phyloP scores from a whole-genome alignment of 1,284 basidiomycete species.

The Puccinia novopanici region DNA sequence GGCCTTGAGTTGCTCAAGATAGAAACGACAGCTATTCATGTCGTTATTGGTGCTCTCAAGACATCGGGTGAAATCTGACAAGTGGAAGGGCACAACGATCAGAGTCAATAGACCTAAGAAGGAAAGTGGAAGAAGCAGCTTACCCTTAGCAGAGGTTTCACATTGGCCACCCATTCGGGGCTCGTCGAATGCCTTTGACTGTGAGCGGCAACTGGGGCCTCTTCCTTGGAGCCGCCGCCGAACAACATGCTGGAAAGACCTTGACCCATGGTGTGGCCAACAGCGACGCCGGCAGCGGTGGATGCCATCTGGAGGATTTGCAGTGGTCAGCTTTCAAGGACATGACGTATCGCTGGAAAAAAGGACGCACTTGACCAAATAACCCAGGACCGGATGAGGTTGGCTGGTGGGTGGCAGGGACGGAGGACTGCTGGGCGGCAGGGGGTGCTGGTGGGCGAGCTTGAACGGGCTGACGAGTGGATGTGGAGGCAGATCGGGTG shows the following conservation, averaged over 20 bases:
- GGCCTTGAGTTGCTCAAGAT: constrained; percentile 62
- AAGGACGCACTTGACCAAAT: constrained; percentile 35
- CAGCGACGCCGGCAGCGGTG: constrained; percentile 65
- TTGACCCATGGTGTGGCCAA: constrained; percentile 65
- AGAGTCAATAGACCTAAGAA: neutral
- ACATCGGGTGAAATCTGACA: constrained; percentile 63
- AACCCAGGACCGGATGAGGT: constrained; percentile 44
- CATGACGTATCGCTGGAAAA: neutral
- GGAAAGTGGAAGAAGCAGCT: constrained; percentile 52
- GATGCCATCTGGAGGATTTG: constrained; percentile 61
- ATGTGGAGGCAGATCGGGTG: constrained; percentile 69
- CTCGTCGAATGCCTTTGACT: constrained; percentile 56
- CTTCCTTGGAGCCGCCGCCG: constrained; percentile 59
- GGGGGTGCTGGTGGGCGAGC: constrained; percentile 24
- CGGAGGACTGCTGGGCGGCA: constrained; percentile 5
- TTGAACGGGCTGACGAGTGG: constrained; percentile 72
- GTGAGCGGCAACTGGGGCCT: constrained; percentile 57
- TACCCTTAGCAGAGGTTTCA: constrained; percentile 64
- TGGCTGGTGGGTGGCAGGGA: constrained; percentile 32
- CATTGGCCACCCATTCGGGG: constrained; percentile 60
- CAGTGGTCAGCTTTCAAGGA: neutral
- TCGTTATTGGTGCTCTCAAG: constrained; percentile 64
- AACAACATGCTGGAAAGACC: constrained; percentile 65
- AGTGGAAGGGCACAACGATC: neutral
- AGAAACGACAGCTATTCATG: constrained; percentile 65